Conservation (phyloP, 176 grass and related monocot species). For the Bolboschoenus planiculmis region DNA sequence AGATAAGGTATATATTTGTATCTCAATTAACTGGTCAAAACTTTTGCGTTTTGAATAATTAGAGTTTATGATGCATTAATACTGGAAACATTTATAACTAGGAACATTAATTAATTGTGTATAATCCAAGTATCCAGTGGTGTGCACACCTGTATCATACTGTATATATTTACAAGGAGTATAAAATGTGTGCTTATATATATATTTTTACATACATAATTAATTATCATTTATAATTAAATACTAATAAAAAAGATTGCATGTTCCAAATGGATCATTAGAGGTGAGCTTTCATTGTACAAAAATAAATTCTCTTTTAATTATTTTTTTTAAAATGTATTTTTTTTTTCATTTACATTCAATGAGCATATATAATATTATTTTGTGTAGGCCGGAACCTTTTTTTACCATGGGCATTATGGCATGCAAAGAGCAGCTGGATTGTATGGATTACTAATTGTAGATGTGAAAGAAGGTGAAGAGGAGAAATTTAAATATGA, state of each 20-base stretch:
- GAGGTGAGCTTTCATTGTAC: background rate
- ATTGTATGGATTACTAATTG: conserved; percentile 72
- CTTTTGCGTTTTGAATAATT: background rate
- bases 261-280: background rate
- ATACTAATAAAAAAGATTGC: too few species aligned
- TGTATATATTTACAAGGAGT: background rate
- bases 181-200: background rate
- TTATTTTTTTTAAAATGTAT: background rate
- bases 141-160: too few species aligned
- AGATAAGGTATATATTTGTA: conserved; percentile 37
- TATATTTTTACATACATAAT: background rate
- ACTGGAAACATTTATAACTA: too few species aligned
- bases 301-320: background rate
- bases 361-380: background rate
- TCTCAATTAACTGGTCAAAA: background rate
- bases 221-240: background rate
- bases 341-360: background rate
- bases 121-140: too few species aligned
- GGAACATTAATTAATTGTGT: too few species aligned
- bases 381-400: conserved; percentile 42
- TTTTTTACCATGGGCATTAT: conserved; percentile 87
- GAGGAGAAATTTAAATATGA: conserved; percentile 79
- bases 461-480: conserved; percentile 56
- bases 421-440: conserved; percentile 92
- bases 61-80: too few species aligned